Evolutionary conservation across 768 basidiomycete species (phyloP).

Genomic region (Pleurotus cornucopiae): DNA sequence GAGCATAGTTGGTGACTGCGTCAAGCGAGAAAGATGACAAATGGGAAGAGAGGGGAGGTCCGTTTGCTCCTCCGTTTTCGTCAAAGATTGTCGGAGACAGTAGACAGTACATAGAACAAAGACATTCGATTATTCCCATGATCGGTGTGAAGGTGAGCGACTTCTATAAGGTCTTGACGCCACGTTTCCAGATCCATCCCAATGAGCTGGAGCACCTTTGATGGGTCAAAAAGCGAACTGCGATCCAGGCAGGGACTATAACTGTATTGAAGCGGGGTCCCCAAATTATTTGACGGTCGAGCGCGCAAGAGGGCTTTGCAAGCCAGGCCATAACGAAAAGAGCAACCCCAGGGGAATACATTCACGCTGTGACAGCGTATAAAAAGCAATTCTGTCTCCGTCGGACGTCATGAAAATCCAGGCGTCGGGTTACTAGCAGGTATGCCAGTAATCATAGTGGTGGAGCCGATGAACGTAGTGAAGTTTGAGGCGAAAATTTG

Average conservation of each 20-base stretch:
- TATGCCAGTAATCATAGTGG: no score
- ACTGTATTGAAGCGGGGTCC: background rate
- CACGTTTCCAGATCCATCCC: conserved; percentile 5
- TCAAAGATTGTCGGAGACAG: background rate
- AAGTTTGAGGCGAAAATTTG: no score
- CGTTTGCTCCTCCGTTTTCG: background rate
- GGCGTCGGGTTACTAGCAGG: no score
- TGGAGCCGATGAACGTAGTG: no score
- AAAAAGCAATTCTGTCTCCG: no score
- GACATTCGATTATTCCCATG: background rate
- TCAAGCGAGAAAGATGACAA: no score
- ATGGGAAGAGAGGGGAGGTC: background rate
- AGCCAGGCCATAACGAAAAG: no score
- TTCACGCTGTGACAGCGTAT: no score
- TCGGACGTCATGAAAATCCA: no score
- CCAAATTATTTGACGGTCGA: background rate
- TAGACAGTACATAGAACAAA: background rate
- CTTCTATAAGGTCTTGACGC: background rate
- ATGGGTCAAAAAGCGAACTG: background rate
- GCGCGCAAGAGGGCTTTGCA: background rate
- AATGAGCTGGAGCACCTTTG: conserved; percentile 2
- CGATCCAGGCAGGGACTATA: background rate
- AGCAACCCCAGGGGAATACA: no score
- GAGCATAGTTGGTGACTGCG: no score
- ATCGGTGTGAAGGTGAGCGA: conserved; percentile 6